Evolutionary conservation across 2,329 filamentous ascomycete genomes (phyloP), one percentile per base, ranked within the genome.

Genomic region (Ophiocordyceps robertsii): DNA sequence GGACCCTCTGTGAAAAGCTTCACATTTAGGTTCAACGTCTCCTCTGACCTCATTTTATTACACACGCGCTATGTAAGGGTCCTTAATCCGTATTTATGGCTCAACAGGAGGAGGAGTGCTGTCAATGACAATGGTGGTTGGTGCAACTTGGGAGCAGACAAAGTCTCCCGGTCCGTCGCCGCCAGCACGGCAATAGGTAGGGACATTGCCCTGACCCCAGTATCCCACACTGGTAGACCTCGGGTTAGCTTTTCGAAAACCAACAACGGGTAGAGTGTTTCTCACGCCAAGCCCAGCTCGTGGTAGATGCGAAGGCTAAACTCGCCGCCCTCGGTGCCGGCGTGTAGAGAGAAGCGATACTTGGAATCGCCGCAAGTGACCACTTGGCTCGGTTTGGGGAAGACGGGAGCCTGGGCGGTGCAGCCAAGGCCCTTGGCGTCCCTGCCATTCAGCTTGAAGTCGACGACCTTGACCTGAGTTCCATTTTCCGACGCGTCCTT

Each of bases 331-430:
- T 43, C 17, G 13, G 16, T 27, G 24, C 51, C 53, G 4, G 41
- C 29, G 21, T 44, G 35, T 27, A 59, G 40, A 16, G 39, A 39
- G 53, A 60, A 60, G 37, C 53, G 43, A 51, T 59, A 60, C 45
- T 51, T 49, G 47, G 47, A 47, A 10, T 51, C 49, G 41, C 50
- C 52, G 51, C 56, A 59, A 39, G 47, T 47, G 38, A 51, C 40
- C 37, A 51, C 44, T 21, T 47, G 40, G 41, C 47, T 50, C 29
- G 45, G 46, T 14, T 29, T 17, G 27, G 53, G 56, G 29, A 54
- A 43, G 12, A 1, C 44, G 4, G 47, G 50, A 39, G 47, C 41
- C 31, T 19, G 21, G 17, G 21, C 45, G 3, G 21, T 2, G 47
- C 53, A 56, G 27, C 4, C 13, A 1, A 55, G 44, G 29, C 41